Evolutionary conservation across 805 yeast species (phyloP).

Genomic region (Tetrapisispora fleetii): DNA sequence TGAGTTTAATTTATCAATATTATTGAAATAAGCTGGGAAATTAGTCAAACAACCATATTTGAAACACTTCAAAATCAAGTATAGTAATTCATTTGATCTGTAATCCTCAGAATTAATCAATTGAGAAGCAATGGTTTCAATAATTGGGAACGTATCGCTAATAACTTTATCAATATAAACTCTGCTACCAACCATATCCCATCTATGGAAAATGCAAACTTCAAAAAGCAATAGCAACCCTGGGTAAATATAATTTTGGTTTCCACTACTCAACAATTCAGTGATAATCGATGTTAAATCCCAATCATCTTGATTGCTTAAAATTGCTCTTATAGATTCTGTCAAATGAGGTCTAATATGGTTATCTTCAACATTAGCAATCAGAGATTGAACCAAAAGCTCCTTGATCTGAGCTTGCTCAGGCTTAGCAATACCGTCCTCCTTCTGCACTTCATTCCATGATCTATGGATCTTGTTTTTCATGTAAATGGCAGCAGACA

Average conservation of each 20-base stretch:
- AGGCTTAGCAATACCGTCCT: constrained; percentile 28
- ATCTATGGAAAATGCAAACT: constrained; percentile 46
- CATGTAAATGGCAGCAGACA: constrained; percentile 59
- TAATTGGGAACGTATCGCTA: constrained; percentile 42
- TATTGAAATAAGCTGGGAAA: constrained; percentile 42
- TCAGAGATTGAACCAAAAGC: constrained; percentile 43
- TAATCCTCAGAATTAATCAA: constrained; percentile 27
- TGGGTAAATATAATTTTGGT: constrained; percentile 36
- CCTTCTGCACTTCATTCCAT: constrained; percentile 35
- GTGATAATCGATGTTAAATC: constrained; percentile 28
- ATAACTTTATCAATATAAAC: constrained; percentile 40
- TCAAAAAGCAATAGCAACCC: constrained; percentile 50
- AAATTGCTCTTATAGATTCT: constrained; percentile 45
- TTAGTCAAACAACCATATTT: constrained; percentile 53
- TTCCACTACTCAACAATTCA: constrained; percentile 30
- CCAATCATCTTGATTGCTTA: constrained; percentile 36
- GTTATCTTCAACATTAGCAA: constrained; percentile 32
- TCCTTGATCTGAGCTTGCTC: constrained; percentile 51
- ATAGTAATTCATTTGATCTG: constrained; percentile 39
- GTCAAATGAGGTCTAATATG: constrained; percentile 47
- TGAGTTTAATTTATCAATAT: constrained; percentile 31
- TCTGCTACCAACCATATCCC: constrained; percentile 41
- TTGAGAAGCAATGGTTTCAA: constrained; percentile 42
- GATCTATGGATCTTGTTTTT: constrained; percentile 50
- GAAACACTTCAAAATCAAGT: constrained; percentile 54